Conservation (phyloP, 1,139 yeast species). For the Kodamaea fungicola region DNA sequence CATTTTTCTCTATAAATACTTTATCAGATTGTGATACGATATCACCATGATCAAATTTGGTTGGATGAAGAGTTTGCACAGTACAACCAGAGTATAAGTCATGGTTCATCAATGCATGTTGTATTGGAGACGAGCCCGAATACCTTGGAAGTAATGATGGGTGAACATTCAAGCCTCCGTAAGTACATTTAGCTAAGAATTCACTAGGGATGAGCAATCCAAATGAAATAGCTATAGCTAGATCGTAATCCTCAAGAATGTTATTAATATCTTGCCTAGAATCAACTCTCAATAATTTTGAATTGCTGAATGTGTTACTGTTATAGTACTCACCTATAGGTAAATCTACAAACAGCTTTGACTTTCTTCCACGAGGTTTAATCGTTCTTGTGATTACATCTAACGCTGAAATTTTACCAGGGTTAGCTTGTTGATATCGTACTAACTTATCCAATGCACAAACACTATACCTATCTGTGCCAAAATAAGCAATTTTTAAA, state of each 20-base stretch:
- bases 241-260: conserved; percentile 37
- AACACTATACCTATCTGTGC: conserved; percentile 75
- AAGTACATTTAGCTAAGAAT: conserved; percentile 46
- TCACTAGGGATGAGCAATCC: conserved; percentile 72
- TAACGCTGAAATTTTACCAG: conserved; percentile 36
- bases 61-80: conserved; percentile 85
- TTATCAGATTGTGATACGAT: conserved; percentile 58
- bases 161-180: conserved; percentile 85
- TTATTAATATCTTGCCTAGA: conserved; percentile 47
- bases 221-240: conserved; percentile 86
- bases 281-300: conserved; percentile 56
- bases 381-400: conserved; percentile 67
- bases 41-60: conserved; percentile 77
- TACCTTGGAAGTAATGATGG: conserved; percentile 84
- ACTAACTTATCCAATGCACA: conserved; percentile 49
- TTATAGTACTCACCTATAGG: conserved; percentile 43
- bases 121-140: conserved; percentile 91
- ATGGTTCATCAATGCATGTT: conserved; percentile 65
- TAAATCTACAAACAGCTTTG: conserved; percentile 45
- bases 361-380: conserved; percentile 69
- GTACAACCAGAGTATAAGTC: conserved; percentile 77
- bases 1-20: conserved; percentile 34
- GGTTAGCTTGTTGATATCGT: conserved; percentile 24
- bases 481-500: conserved; percentile 61
- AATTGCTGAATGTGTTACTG: conserved; percentile 22